Evolutionary conservation across 352 stramenopile species (phyloP), one percentile per base, ranked within the genome.

Genomic region (Phytophthora quininea): DNA sequence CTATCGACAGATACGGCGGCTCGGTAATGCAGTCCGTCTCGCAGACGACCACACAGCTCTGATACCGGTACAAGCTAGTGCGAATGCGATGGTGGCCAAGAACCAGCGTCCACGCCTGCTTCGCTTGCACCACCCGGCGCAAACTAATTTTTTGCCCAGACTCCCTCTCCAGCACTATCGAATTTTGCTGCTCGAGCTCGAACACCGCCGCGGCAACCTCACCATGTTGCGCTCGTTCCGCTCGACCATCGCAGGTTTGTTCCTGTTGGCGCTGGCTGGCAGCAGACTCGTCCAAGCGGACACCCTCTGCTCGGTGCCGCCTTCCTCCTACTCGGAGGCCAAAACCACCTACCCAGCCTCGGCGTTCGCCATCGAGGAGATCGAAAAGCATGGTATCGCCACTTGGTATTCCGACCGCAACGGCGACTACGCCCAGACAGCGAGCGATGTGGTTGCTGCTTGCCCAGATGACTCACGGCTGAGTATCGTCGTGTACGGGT

Each of bases 361-460:
- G 4, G 61, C 67, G 9, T 82, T 76, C 50, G 84, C 84, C 24
- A 64, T 93, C 27, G 51, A 80, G 10, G 73, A 76, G 27, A 46
- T 92, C 19, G 79, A 89, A 50, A 82, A 80, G 42, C 67, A 82
- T 52, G 69, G 70, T 30, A 77, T 91, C 50, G 79, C 85, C 10
- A 88, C 82, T 3, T 91, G 82, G 85, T 93, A 93, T 61, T 78
- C 78, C 33, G 83, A 93, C 61, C 75, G 77, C 33, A 73, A 80
- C 45, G 73, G 69, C 55, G 66, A 86, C 64, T 80, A 85, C 58
- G 66, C 61, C 9, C 43, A 71, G 19, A 76, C 62, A 10, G 67
- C 71, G 1, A 47, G 63, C 46, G 38, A 74, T 33, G 64, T 90
- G 9, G 71, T 88, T 31, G 46, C 60, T 19, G 54, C 58, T 15